phyloP scores from a whole-genome alignment of 2,329 filamentous ascomycete species.

The Aciculosporium take region DNA sequence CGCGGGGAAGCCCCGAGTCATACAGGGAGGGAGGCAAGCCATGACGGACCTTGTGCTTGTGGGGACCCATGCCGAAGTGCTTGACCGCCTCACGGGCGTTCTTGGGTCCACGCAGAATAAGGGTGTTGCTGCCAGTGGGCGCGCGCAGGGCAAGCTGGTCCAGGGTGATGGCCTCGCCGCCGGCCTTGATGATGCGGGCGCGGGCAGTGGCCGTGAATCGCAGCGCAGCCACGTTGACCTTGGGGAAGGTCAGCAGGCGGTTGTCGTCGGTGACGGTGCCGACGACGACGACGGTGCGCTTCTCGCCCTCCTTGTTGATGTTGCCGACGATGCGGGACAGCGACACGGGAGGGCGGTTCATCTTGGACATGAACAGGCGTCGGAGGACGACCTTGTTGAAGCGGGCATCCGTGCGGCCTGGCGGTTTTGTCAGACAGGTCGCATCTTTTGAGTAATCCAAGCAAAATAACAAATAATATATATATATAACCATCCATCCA shows the following conservation, averaged over 20 bases:
- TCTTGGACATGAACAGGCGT: constrained; percentile 95
- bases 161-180: constrained; percentile 88
- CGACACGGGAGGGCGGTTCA: constrained; percentile 92
- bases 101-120: constrained; percentile 95
- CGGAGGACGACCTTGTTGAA: constrained; percentile 99
- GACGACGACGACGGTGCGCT: constrained; percentile 85
- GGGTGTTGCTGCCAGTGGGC: constrained; percentile 91
- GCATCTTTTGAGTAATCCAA: too few relatives aligned
- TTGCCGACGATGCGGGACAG: constrained; percentile 76
- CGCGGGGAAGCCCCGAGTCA: background rate
- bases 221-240: constrained; percentile 85
- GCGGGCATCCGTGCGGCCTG: constrained; percentile 86
- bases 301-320: constrained; percentile 49
- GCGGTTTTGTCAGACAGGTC: background rate
- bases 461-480: too few relatives aligned
- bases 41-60: constrained; percentile 85
- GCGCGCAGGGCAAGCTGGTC: constrained; percentile 94
- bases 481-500: too few relatives aligned
- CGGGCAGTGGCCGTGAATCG: constrained; percentile 94
- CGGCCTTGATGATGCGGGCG: constrained; percentile 82
- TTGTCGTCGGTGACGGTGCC: constrained; percentile 97
- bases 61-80: constrained; percentile 97
- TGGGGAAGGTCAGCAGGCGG: constrained; percentile 79
- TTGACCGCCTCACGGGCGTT: constrained; percentile 95
- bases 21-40: too few relatives aligned